Evolutionary conservation across 1,139 yeast genomes (phyloP), one percentile per base, ranked within the genome.

Genomic region (Kluyveromyces sp.): DNA sequence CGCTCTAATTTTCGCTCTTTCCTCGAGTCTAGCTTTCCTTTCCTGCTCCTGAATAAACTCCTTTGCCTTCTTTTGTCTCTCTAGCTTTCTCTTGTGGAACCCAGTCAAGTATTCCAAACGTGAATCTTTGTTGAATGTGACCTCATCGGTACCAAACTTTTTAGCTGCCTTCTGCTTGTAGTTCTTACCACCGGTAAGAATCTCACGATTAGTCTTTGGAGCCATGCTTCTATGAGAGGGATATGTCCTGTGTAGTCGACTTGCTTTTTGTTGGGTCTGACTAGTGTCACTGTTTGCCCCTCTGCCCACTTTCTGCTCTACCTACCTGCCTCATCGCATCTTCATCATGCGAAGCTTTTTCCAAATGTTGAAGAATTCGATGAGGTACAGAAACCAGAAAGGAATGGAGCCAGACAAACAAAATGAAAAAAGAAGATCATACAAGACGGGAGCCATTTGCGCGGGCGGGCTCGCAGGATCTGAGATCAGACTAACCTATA

Each of bases 81-180:
- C 85, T 25, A 90, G 63, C 65, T 92, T 92, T 60, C 98, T 77
- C 68, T 92, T 92, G 65, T 92, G 98, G 64, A 92, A 92, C 33
- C 98, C 98, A 1, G 97, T 92, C 56, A 92, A 71, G 65, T 82
- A 92, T 50, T 90, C 96, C 64, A 69, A 68, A 63, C 96, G 71
- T 28, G 81, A 76, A 35, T 77, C 84, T 54, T 79, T 78, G 66
- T 90, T 92, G 63, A 87, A 90, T 2, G 77, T 78, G 34, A 90
- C 94, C 61, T 87, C 96, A 34, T 78, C 89, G 32, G 88, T 75
- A 56, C 77, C 80, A 58, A 77, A 78, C 57, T 77, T 80, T 49
- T 64, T 65, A n/a, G 66, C 66, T 49, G 69, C 78, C 69, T 69
- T 85, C 68, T 66, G 78, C n/a, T 82, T 83, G 66, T 89, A 89